Evolutionary conservation across 2,329 filamentous ascomycete species (phyloP).

Genomic region (Purpureocillium takamizusanense): DNA sequence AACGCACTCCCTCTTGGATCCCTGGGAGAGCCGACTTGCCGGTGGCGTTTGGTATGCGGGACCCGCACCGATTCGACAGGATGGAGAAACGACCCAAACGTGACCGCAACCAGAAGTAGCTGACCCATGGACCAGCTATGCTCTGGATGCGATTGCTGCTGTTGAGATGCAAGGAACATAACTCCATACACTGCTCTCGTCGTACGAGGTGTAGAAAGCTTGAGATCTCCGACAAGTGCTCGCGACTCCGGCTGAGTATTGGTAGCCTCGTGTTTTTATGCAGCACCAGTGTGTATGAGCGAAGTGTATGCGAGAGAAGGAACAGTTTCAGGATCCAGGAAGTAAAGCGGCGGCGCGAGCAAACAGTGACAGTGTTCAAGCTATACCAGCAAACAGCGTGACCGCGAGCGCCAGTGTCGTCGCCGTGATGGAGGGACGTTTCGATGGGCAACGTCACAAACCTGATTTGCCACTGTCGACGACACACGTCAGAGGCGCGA

Average conservation of each 20-base stretch:
- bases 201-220: no score
- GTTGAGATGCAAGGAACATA: neutral
- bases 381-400: no score
- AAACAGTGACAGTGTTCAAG: no score
- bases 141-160: neutral
- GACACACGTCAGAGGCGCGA: constrained; percentile 1
- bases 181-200: neutral
- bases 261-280: no score
- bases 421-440: neutral
- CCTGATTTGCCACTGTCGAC: neutral
- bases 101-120: constrained; percentile 11
- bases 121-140: constrained; percentile 10
- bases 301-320: no score
- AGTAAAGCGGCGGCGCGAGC: no score
- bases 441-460: neutral
- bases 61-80: constrained; percentile 7
- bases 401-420: no score
- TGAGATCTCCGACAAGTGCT: no score
- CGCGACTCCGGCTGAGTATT: no score
- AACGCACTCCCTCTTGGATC: constrained; percentile 12
- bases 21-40: constrained; percentile 17
- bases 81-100: constrained; percentile 12
- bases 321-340: no score
- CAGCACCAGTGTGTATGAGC: no score
- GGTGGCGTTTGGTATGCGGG: constrained; percentile 10